Percentiles rank a stretch among this genome's conserved stretches.
Conservation (phyloP, 1,139 yeast species). For the Geotrichum reessii region DNA sequence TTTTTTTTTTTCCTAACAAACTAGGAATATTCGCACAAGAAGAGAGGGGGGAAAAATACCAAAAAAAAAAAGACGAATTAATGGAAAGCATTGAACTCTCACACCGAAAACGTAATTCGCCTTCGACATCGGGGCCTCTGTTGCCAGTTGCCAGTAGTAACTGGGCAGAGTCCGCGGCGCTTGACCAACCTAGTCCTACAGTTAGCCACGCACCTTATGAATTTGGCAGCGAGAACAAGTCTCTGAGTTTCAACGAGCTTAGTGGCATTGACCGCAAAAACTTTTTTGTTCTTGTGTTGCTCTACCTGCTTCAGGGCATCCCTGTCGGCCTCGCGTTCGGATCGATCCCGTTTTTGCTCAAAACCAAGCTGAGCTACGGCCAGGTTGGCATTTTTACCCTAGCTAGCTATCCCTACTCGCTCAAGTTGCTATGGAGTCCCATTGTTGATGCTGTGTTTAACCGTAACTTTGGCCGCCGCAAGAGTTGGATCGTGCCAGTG, state of each 20-base stretch:
- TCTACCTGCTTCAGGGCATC: conserved; percentile 85
- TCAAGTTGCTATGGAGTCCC: conserved; percentile 92
- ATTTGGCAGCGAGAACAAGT: conserved; percentile 1
- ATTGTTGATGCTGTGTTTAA: conserved; percentile 82
- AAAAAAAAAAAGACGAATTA: neutral
- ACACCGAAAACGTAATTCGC: conserved; percentile 15
- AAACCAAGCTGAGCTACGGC: conserved; percentile 75
- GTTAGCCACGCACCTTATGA: neutral
- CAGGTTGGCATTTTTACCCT: conserved; percentile 86
- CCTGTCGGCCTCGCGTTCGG: conserved; percentile 97
- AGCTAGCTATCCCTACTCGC: conserved; percentile 91
- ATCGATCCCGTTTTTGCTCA: conserved; percentile 84
- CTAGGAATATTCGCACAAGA: too few relatives aligned
- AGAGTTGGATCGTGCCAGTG: conserved; percentile 93
- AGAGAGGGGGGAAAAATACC: too few relatives aligned
- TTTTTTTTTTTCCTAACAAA: neutral
- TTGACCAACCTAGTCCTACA: conserved; percentile 10
- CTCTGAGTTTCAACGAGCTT: conserved; percentile 24
- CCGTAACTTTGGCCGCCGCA: conserved; percentile 66
- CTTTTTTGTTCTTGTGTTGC: conserved; percentile 60
- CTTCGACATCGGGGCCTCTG: conserved; percentile 1
- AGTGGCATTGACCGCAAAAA: conserved; percentile 45
- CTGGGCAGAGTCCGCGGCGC: conserved; percentile 18
- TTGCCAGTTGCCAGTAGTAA: conserved; percentile 14
- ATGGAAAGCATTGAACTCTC: conserved; percentile 19